Evolutionary conservation across 164 flowering plant genomes (phyloP), one percentile per base, ranked within the genome.

Genomic region (Akebia trifoliata): DNA sequence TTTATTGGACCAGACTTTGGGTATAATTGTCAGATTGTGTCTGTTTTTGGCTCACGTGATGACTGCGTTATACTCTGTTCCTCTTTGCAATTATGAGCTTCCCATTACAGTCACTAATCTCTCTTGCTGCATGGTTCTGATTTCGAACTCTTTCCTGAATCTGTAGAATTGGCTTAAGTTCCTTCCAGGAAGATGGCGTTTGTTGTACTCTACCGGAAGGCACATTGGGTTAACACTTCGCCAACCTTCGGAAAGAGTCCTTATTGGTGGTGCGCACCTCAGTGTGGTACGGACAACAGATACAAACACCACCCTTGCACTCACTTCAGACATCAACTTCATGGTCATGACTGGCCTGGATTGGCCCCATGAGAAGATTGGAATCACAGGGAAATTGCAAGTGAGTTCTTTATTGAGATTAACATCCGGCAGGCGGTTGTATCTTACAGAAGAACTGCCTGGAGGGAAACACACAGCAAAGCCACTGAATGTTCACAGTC

Each of bases 211-310:
- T 61, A 93, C 97, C 0, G 97, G 98, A 11, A 83, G 78, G 59
- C 98, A 93, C 63, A 83, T 90, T 42, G 98, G 98, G 6, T 60
- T 93, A 32, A 87, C 98, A 29, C 75, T 90, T 55, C 90, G 98
- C 14, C 92, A 89, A 60, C 86, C 97, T 43, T 69, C 86, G 28
- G 51, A 72, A 0, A 76, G 90, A 29, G 85, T 74, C 60, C 86
- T 93, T 32, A 80, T 93, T 20, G 87, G 86, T 12, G 70, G 87
- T 54, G 91, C 69, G 14, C 64, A 68, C 64, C 75, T 93, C 18
- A 76, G 70, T 1, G 62, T 90, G 18, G 2, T 61, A 10, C 78
- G 69, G 56, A 58, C 74, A 22, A 60, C 83, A 2, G 71, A 72
- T 22, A 59, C 62, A 15, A 71, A 67, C 34, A 58, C 77, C 26